Base-by-base conservation (phyloP, 441 rosid genomes). In the Erysimum pusillum region DNA sequence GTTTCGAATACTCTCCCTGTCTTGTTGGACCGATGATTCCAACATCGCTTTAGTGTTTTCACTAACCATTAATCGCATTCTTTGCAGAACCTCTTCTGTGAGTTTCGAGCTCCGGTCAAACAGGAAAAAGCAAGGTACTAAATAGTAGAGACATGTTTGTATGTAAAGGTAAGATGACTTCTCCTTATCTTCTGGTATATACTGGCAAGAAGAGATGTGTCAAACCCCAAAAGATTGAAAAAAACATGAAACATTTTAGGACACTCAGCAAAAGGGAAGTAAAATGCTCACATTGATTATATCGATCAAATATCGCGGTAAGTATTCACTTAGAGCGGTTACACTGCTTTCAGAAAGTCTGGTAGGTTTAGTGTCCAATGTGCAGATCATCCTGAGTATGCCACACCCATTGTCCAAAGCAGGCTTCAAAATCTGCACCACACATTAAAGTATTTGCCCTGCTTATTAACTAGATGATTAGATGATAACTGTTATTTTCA, bases 31-130 rank as follows among this genome's bases (percentile, higher is more conserved):
- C 18, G 45, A 12, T 41, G 82, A 78, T 35, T 36, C 67, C 41
- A 74, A 44, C 45, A 41, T 41, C 3, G 76, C 71, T 51, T 80
- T 17, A 31, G 48, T 74, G 74, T 77, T 73, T 67, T 82, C 86
- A 39, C 54, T 76, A 52, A 90, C 76, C 64, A 74, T 42, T 14
- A 14, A 42, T 13, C 6, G 46, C 46, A 42, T 3, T 13, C n/a
- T 42, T 42, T 42, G 12, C 15, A 42, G 46, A 42, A 42, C 52
- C 22, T 46, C 10, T 46, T 46, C 9, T 45, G 18, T 45, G 52
- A 46, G 52, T 46, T 46, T 46, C 1, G 18, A 45, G 52, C 14
- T 41, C n/a, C 14, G 45, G 14, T 41, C 45, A 41, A 41, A 41
- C 45, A 41, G 14, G n/a, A 41, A 3, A 11, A 11, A 41, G 6